A percentile compares a stretch with the other conserved stretches of the same genome.
phyloP scores from a whole-genome alignment of 768 basidiomycete genomes.

The Mycena filopes region DNA sequence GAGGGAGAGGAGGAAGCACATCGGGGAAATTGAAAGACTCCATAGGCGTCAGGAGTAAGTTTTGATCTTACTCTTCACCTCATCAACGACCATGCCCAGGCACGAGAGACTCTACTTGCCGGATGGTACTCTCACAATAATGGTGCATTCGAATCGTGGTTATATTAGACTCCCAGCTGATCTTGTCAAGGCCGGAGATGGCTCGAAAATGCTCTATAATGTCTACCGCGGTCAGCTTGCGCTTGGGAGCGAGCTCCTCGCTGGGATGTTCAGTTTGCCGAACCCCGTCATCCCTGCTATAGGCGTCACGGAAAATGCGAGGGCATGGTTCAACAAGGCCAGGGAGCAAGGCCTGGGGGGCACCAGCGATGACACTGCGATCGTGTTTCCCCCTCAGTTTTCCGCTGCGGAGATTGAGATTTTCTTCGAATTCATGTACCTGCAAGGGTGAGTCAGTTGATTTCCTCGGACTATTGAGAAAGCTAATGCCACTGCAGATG shows the following conservation, averaged over 20 bases:
- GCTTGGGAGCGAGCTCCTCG: no score
- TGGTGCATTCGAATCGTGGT: background rate
- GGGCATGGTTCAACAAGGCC: background rate
- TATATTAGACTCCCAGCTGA: background rate
- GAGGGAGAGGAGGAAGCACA: background rate
- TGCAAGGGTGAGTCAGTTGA: background rate
- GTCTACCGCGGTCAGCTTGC: conserved; percentile 3
- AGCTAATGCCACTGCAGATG: background rate
- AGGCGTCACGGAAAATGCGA: background rate
- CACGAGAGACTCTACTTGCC: conserved; percentile 1
- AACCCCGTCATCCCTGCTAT: background rate
- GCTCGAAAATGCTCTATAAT: background rate
- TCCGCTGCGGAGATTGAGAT: background rate
- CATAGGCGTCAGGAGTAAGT: conserved; percentile 15
- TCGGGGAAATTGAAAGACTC: conserved; percentile 8
- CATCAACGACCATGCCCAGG: background rate
- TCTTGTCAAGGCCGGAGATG: conserved; percentile 6
- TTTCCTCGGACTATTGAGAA: background rate
- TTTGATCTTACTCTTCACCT: background rate
- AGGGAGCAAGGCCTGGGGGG: background rate
- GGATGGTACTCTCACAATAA: conserved; percentile 2
- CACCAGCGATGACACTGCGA: background rate
- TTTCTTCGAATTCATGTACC: conserved; percentile 10
- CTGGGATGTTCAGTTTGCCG: background rate
- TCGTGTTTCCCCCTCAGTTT: background rate